phyloP scores from a whole-genome alignment of 768 basidiomycete genomes.

The Sporobolomyces pararoseus region DNA sequence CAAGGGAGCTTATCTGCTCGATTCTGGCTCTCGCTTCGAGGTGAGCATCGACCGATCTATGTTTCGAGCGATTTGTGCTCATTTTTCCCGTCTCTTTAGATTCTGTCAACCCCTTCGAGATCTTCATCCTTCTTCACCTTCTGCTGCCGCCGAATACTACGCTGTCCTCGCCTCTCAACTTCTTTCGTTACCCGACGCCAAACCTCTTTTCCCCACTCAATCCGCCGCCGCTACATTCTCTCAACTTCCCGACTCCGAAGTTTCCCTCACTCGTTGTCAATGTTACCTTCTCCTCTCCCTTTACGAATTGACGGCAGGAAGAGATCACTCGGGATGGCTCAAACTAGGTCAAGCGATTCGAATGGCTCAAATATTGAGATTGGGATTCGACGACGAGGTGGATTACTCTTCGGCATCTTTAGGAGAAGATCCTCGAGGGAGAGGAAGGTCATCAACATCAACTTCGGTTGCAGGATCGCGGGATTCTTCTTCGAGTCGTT shows the following conservation, averaged over 20 bases:
- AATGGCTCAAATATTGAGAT: constrained; percentile 38
- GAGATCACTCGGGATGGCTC: constrained; percentile 40
- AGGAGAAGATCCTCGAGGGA: constrained; percentile 6
- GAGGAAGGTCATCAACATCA: not conserved
- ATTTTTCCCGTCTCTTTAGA: not conserved
- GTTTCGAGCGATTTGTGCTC: too few relatives aligned
- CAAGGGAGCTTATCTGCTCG: constrained; percentile 36
- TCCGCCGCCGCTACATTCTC: constrained; percentile 9
- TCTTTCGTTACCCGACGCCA: constrained; percentile 24
- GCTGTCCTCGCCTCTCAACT: constrained; percentile 32
- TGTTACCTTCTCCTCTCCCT: constrained; percentile 39
- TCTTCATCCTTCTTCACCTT: constrained; percentile 16
- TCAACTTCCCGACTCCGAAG: constrained; percentile 17
- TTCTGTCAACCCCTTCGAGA: constrained; percentile 30
- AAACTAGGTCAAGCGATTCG: constrained; percentile 38
- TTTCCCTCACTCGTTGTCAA: constrained; percentile 37
- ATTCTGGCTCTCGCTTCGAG: constrained; percentile 36
- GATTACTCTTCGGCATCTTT: constrained; percentile 9
- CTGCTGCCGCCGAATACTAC: constrained; percentile 37
- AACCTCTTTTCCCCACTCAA: not conserved
- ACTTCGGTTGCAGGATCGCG: constrained; percentile 8
- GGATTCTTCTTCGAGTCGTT: constrained; percentile 5
- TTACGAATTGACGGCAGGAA: constrained; percentile 38
- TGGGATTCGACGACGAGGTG: constrained; percentile 41
- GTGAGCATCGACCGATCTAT: not conserved